A percentile compares a stretch with the other conserved stretches of the same genome.
Evolutionary conservation across 225 moss, liverwort and hornwort genomes (phyloP).

Genomic region (Bryum argenteum): DNA sequence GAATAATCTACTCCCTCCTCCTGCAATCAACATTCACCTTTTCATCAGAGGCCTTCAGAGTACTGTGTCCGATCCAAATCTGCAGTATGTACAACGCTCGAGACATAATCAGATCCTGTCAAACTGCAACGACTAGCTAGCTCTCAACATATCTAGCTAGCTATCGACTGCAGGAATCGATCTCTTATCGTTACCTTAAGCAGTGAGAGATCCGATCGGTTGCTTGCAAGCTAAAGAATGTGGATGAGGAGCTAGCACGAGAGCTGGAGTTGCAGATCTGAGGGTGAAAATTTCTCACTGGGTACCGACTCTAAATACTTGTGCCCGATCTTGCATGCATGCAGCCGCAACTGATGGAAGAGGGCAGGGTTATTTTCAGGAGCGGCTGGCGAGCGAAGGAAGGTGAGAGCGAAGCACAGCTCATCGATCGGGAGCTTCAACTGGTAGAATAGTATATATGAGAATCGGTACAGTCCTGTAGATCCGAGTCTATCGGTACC

Average conservation of each 20-base stretch:
- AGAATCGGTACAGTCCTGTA: not conserved
- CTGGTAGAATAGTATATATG: not conserved
- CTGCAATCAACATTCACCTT: not conserved
- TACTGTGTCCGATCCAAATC: too few relatives aligned
- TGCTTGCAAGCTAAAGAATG: not conserved
- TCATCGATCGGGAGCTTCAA: not conserved
- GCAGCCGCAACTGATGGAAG: not conserved
- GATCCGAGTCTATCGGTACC: not conserved
- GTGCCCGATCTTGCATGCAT: not conserved
- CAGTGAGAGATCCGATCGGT: too few relatives aligned
- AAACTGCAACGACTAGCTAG: too few relatives aligned
- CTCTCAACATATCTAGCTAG: too few relatives aligned
- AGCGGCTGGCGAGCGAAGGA: not conserved
- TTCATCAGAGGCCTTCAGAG: not conserved
- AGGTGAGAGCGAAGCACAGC: not conserved
- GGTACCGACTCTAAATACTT: not conserved
- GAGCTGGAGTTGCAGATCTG: not conserved
- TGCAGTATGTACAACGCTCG: too few relatives aligned
- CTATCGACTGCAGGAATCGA: too few relatives aligned
- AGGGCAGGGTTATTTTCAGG: not conserved
- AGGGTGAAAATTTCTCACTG: not conserved
- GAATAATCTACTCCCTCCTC: not conserved
- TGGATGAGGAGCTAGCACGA: not conserved
- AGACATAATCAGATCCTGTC: too few relatives aligned
- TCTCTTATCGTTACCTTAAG: too few relatives aligned